A percentile compares a stretch with the other conserved stretches of the same genome.
Conservation (phyloP, 495 filamentous ascomycete genomes). For the Penicillium ucsense region DNA sequence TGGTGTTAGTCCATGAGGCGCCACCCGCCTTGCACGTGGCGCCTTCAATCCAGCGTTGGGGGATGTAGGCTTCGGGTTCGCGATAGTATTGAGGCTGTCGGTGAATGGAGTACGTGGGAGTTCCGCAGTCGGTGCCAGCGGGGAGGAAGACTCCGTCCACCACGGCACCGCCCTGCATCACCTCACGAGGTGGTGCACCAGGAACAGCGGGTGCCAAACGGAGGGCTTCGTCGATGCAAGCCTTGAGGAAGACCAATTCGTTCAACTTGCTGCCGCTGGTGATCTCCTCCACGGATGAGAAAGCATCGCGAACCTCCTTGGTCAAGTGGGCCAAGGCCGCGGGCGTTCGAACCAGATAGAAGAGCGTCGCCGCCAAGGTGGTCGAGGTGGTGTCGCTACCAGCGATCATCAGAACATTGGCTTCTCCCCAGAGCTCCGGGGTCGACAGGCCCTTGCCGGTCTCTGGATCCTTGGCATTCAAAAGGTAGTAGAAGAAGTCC, state of each 20-base stretch:
- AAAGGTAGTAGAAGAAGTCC: conserved; percentile 52
- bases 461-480: conserved; percentile 48
- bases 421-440: conserved; percentile 61
- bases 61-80: conserved; percentile 37
- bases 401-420: conserved; percentile 50
- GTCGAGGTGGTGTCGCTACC: conserved; percentile 53
- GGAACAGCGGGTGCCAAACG: conserved; percentile 53
- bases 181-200: conserved; percentile 47
- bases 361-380: conserved; percentile 48
- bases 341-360: conserved; percentile 50
- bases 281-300: conserved; percentile 46
- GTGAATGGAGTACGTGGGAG: conserved; percentile 46
- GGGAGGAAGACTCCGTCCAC: conserved; percentile 46
- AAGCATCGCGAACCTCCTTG: conserved; percentile 44
- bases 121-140: conserved; percentile 42
- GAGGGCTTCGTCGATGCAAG: conserved; percentile 57
- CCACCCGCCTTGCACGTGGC: conserved; percentile 15
- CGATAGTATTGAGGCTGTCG: conserved; percentile 46
- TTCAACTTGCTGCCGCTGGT: conserved; percentile 37
- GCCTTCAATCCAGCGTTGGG: conserved; percentile 46
- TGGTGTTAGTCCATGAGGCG: conserved; percentile 22
- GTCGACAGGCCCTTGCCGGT: conserved; percentile 55
- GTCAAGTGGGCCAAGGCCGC: conserved; percentile 31
- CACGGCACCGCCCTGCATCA: conserved; percentile 42
- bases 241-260: conserved; percentile 45